A percentile compares a stretch with the other conserved stretches of the same genome.
phyloP scores from a whole-genome alignment of 768 basidiomycete species.

The Dentipellis sp. region DNA sequence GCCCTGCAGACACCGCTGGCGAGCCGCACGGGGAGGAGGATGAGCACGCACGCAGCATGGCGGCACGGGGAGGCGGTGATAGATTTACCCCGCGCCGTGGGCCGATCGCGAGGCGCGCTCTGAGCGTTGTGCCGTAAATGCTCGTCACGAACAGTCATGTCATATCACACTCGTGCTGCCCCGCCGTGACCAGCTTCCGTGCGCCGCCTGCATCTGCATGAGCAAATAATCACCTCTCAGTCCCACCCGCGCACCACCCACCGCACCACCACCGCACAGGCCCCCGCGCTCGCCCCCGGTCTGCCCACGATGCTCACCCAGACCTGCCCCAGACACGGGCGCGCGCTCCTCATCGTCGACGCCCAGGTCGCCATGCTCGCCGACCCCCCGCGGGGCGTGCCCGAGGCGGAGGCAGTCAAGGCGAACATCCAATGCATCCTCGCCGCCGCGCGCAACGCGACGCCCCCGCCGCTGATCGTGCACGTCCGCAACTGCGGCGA shows the following conservation, averaged over 20 bases:
- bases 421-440: conserved; percentile 37
- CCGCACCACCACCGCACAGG: background rate
- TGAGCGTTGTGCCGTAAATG: background rate
- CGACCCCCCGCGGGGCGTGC: conserved; percentile 41
- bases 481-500: conserved; percentile 64
- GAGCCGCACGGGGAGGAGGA: background rate
- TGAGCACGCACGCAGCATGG: background rate
- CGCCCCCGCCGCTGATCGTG: conserved; percentile 43
- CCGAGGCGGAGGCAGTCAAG: conserved; percentile 31
- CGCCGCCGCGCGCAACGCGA: conserved; percentile 24
- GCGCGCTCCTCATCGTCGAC: conserved; percentile 52
- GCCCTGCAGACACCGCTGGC: too few species aligned
- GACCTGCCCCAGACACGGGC: conserved; percentile 15
- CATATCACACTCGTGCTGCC: background rate
- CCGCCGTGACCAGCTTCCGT: background rate
- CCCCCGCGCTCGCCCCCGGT: background rate
- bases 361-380: conserved; percentile 44
- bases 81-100: too few species aligned
- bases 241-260: background rate
- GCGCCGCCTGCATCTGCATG: background rate
- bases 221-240: background rate
- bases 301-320: background rate
- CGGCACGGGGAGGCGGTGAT: too few species aligned
- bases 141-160: background rate
- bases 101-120: too few species aligned